Evolutionary conservation across 2,329 filamentous ascomycete species (phyloP).

Genomic region (Zarea fungicola): DNA sequence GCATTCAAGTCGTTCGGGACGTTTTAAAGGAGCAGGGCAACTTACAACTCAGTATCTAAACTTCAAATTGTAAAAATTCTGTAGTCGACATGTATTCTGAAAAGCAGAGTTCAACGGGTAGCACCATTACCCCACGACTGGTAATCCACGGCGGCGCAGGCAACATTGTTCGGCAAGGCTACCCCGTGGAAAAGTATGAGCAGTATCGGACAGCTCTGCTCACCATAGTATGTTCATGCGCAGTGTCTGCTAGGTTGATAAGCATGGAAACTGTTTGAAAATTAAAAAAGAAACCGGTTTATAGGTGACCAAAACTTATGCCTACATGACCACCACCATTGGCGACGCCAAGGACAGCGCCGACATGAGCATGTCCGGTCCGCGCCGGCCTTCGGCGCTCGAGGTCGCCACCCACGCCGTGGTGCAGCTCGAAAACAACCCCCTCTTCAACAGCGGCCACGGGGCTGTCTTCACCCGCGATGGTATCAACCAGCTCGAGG

Average conservation of each 20-base stretch:
- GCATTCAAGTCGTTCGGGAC: neutral
- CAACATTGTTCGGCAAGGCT: constrained; percentile 56
- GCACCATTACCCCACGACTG: constrained; percentile 46
- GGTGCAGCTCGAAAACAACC: constrained; percentile 67
- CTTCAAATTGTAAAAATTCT: neutral
- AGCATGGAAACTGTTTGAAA: neutral
- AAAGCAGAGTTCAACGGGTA: constrained; percentile 7
- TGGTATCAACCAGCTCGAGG: constrained; percentile 81
- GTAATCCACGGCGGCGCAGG: constrained; percentile 69
- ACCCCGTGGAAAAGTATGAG: constrained; percentile 52
- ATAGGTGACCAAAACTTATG: constrained; percentile 40
- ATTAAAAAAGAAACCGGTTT: neutral
- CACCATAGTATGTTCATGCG: constrained; percentile 45
- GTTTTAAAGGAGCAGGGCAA: neutral
- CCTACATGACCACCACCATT: constrained; percentile 39
- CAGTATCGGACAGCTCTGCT: constrained; percentile 57
- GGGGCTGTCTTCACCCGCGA: constrained; percentile 83
- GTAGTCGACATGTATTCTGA: constrained; percentile 37
- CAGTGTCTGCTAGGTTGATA: neutral
- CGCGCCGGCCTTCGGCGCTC: constrained; percentile 52
- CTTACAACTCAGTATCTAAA: neutral
- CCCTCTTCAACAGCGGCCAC: constrained; percentile 77
- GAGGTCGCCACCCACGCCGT: constrained; percentile 73
- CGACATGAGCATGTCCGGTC: neutral
- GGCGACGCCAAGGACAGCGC: constrained; percentile 2